Conservation (phyloP, 1,284 basidiomycete genomes). For the Filobasidium uniguttulatum region DNA sequence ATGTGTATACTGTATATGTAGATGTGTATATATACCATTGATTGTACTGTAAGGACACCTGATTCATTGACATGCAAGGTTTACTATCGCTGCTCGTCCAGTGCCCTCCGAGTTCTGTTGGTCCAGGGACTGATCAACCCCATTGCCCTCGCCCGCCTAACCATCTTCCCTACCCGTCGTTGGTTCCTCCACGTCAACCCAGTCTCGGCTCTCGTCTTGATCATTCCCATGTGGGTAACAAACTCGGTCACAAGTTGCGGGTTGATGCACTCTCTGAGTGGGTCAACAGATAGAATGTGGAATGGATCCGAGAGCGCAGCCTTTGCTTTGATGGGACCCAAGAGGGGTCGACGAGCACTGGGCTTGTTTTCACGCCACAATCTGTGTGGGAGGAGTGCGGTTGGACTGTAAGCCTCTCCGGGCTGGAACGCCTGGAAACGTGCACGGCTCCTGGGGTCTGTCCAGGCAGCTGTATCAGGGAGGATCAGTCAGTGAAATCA, state of each 20-base stretch:
- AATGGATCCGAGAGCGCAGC: conserved; percentile 32
- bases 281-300: conserved; percentile 20
- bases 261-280: conserved; percentile 42
- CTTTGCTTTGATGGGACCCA: conserved; percentile 24
- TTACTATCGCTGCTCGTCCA: no score
- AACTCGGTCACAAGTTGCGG: conserved; percentile 52
- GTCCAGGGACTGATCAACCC: conserved; percentile 55
- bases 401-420: conserved; percentile 3
- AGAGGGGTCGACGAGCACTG: no score
- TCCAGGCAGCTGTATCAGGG: no score
- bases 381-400: conserved; percentile 10
- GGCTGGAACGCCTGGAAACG: no score
- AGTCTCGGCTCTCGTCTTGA: conserved; percentile 55
- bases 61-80: neutral
- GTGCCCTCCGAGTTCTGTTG: conserved; percentile 10
- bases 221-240: conserved; percentile 73
- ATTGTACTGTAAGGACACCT: no score
- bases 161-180: conserved; percentile 67
- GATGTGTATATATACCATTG: no score
- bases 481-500: no score
- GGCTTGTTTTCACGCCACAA: no score
- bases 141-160: conserved; percentile 84
- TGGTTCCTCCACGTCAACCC: conserved; percentile 69
- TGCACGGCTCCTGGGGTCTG: no score
- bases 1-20: no score